Evolutionary conservation across 169 alveolate genomes (phyloP).

Genomic region (Plasmodium falciparum): DNA sequence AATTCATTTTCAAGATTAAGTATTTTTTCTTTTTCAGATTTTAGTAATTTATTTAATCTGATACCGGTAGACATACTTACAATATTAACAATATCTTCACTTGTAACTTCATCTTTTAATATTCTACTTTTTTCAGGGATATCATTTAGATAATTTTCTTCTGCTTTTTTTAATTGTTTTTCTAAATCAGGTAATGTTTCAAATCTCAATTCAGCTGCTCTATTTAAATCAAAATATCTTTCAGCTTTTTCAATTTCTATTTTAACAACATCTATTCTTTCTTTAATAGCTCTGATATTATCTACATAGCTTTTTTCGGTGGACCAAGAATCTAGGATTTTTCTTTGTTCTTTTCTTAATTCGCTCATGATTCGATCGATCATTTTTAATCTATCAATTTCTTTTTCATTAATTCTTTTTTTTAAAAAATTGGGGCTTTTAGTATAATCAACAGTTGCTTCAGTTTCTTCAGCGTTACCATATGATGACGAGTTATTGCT

Average conservation of each 20-base stretch:
- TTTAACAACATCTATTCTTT: constrained; percentile 88
- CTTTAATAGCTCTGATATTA: constrained; percentile 84
- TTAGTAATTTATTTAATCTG: constrained; percentile 85
- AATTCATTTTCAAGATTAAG: constrained; percentile 84
- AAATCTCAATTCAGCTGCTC: constrained; percentile 92
- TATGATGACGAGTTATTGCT: not conserved
- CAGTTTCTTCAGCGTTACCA: not conserved
- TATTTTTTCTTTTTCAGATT: constrained; percentile 89
- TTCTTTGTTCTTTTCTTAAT: constrained; percentile 78
- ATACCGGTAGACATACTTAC: constrained; percentile 93
- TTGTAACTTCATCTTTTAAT: constrained; percentile 89
- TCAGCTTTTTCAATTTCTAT: constrained; percentile 89
- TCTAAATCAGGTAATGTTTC: constrained; percentile 91
- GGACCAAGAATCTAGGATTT: constrained; percentile 83
- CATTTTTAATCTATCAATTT: constrained; percentile 68
- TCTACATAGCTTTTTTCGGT: constrained; percentile 87
- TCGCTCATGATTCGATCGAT: constrained; percentile 77
- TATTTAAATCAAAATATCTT: constrained; percentile 87
- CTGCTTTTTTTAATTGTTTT: constrained; percentile 82
- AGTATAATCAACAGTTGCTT: constrained; percentile 25
- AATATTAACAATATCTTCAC: constrained; percentile 89
- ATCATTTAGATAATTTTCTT: constrained; percentile 80
- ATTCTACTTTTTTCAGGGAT: constrained; percentile 78
- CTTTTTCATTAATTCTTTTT: constrained; percentile 58
- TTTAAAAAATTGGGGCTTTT: constrained; percentile 27